Conservation (phyloP, 2,329 filamentous ascomycete genomes). For the Rachicladosporium sp. region DNA sequence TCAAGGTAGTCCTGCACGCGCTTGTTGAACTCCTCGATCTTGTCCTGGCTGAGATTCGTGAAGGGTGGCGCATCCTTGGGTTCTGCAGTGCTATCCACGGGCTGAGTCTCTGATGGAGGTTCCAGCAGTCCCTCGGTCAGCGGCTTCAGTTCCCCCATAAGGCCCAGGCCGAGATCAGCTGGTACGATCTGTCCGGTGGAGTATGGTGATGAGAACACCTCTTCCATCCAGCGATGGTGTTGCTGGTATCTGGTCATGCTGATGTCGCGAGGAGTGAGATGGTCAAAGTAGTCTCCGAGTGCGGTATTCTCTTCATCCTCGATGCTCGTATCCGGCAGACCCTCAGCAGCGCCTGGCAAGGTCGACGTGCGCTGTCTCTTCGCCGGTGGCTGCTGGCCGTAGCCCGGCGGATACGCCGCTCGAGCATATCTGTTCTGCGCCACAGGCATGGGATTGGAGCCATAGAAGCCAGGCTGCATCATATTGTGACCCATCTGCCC, state of each 20-base stretch:
- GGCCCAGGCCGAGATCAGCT: slow-evolving; percentile 73
- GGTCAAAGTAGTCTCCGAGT: slow-evolving; percentile 78
- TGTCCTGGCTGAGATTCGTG: slow-evolving; percentile 58
- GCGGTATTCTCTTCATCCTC: slow-evolving; percentile 88
- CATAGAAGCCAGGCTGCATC: slow-evolving; percentile 6
- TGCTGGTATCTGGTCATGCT: slow-evolving; percentile 79
- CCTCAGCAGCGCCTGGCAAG: slow-evolving; percentile 33
- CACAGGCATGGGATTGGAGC: slow-evolving; percentile 8
- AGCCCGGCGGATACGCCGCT: slow-evolving; percentile 19
- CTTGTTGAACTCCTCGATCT: slow-evolving; percentile 73
- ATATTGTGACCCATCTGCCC: slow-evolving; percentile 9
- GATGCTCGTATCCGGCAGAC: slow-evolving; percentile 37
- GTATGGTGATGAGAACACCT: slow-evolving; percentile 85
- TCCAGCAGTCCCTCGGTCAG: slow-evolving; percentile 81
- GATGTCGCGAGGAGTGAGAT: slow-evolving; percentile 78
- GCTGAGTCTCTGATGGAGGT: slow-evolving; percentile 30
- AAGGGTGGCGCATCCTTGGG: slow-evolving; percentile 33
- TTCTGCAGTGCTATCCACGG: slow-evolving; percentile 32
- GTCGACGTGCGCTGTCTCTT: slow-evolving; percentile 33
- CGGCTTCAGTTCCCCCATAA: slow-evolving; percentile 61
- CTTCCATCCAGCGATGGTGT: slow-evolving; percentile 99
- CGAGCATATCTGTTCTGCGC: slow-evolving; percentile 13
- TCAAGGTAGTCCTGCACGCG: slow-evolving; percentile 61
- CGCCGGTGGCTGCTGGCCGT: slow-evolving; percentile 29
- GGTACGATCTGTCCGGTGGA: slow-evolving; percentile 73